Evolutionary conservation across 179 eudicot genomes (phyloP).

Genomic region (Silene noctiflora): DNA sequence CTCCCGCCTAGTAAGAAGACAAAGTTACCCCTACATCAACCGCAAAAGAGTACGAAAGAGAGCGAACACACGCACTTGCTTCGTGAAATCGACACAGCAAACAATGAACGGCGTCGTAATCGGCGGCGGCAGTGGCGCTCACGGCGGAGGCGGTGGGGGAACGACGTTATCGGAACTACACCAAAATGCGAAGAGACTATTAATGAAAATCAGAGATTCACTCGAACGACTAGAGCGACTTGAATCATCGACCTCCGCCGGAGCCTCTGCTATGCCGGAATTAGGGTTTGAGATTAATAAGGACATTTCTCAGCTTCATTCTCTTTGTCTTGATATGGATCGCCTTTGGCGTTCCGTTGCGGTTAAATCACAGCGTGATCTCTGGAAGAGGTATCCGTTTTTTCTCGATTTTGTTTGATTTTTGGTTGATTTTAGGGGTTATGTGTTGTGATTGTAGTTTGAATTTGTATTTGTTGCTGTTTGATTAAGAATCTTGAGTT

Average conservation of each 20-base stretch:
- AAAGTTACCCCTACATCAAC: neutral
- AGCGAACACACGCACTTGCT: neutral
- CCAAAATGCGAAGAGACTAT: constrained; percentile 58
- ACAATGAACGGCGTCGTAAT: constrained; percentile 15
- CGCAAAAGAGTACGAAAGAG: neutral
- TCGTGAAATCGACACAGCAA: neutral
- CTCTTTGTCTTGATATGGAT: constrained; percentile 77
- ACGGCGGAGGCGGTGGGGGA: constrained; percentile 42
- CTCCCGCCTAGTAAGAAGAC: neutral
- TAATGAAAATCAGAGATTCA: constrained; percentile 53
- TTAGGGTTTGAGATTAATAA: constrained; percentile 49
- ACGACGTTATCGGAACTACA: constrained; percentile 66
- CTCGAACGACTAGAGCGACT: constrained; percentile 76
- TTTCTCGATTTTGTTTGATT: neutral
- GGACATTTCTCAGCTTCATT: constrained; percentile 57
- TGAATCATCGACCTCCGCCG: constrained; percentile 51
- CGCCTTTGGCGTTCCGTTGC: constrained; percentile 69
- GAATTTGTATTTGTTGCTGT: neutral
- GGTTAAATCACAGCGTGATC: constrained; percentile 79
- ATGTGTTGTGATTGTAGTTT: neutral
- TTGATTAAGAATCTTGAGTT: neutral
- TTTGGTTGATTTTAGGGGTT: neutral
- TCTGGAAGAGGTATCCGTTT: constrained; percentile 62
- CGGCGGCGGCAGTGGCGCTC: neutral
- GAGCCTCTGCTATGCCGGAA: constrained; percentile 53